Conservation (phyloP, 2,329 filamentous ascomycete species). For the Endocalyx cinctus region DNA sequence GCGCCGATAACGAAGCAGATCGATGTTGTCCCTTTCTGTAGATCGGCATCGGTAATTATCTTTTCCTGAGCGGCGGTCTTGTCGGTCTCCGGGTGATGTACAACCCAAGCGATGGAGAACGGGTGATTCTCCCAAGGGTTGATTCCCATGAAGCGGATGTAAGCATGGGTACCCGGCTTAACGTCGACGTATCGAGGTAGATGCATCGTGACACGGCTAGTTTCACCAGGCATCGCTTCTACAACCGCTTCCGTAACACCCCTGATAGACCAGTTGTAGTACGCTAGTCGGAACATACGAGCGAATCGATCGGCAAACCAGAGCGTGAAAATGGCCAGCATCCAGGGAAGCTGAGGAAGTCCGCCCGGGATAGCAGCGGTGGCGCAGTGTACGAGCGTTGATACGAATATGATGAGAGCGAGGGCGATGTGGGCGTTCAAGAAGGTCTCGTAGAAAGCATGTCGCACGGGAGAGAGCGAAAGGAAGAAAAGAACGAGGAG, state of each 20-base stretch:
- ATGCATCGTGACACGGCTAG: constrained; percentile 64
- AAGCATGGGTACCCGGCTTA: constrained; percentile 68
- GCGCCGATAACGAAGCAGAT: constrained; percentile 84
- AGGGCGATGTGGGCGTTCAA: constrained; percentile 79
- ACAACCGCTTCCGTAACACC: constrained; percentile 62
- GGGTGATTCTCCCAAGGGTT: constrained; percentile 70
- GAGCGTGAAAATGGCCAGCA: constrained; percentile 68
- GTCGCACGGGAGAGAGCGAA: constrained; percentile 74
- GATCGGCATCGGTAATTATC: constrained; percentile 16
- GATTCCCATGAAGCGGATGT: constrained; percentile 64
- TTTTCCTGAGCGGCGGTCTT: constrained; percentile 35
- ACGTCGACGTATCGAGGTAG: constrained; percentile 63
- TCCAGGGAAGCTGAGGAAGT: constrained; percentile 68
- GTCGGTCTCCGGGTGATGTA: constrained; percentile 43
- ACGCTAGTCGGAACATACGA: constrained; percentile 60
- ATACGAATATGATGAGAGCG: constrained; percentile 61
- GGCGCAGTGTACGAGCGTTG: constrained; percentile 74
- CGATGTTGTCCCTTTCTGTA: constrained; percentile 37
- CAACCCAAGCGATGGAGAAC: constrained; percentile 73
- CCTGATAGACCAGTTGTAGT: constrained; percentile 58
- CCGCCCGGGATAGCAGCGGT: constrained; percentile 60
- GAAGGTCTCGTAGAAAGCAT: constrained; percentile 97
- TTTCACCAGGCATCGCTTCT: constrained; percentile 65
- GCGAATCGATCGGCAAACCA: constrained; percentile 70
- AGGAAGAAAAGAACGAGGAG: constrained; percentile 64